phyloP scores from a whole-genome alignment of 345 rosid species.

The Cardamine chenopodiifolia region DNA sequence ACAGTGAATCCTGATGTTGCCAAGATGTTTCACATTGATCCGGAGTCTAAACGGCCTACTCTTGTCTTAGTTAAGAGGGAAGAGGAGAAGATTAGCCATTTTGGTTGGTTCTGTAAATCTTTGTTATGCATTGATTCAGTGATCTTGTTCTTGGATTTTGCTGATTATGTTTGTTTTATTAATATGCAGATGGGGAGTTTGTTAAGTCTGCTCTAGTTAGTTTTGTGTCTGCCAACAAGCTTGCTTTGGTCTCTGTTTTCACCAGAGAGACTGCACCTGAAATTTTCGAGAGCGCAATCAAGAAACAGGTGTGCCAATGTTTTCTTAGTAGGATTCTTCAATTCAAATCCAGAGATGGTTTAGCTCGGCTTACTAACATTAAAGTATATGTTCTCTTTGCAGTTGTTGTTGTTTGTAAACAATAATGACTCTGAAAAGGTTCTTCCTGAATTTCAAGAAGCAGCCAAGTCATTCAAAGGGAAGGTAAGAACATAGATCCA shows the following conservation, averaged over 20 bases:
- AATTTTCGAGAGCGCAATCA: constrained; percentile 83
- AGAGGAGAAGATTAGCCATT: constrained; percentile 77
- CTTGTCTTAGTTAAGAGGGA: constrained; percentile 78
- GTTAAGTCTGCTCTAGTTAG: constrained; percentile 68
- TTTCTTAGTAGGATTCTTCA: constrained; percentile 8
- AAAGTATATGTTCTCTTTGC: constrained; percentile 36
- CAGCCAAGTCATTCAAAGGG: constrained; percentile 87
- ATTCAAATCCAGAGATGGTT: background rate
- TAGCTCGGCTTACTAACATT: constrained; percentile 13
- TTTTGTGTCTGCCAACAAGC: constrained; percentile 80
- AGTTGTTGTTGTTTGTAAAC: constrained; percentile 76
- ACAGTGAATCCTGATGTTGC: constrained; percentile 89
- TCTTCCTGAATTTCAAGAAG: constrained; percentile 68
- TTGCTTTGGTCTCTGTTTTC: constrained; percentile 79
- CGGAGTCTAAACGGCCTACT: constrained; percentile 78
- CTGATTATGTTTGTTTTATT: constrained; percentile 19
- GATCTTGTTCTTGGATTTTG: constrained; percentile 15
- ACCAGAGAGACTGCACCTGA: constrained; percentile 77
- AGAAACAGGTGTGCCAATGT: constrained; percentile 68
- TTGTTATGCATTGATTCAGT: background rate
- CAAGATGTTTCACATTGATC: constrained; percentile 83
- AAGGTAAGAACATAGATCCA: constrained; percentile 55
- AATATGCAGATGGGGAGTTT: constrained; percentile 79
- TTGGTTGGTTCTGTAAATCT: constrained; percentile 59
- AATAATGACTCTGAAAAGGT: constrained; percentile 71